Conservation (phyloP, 108 stramenopile species). For the Mediolabrus comicus region DNA sequence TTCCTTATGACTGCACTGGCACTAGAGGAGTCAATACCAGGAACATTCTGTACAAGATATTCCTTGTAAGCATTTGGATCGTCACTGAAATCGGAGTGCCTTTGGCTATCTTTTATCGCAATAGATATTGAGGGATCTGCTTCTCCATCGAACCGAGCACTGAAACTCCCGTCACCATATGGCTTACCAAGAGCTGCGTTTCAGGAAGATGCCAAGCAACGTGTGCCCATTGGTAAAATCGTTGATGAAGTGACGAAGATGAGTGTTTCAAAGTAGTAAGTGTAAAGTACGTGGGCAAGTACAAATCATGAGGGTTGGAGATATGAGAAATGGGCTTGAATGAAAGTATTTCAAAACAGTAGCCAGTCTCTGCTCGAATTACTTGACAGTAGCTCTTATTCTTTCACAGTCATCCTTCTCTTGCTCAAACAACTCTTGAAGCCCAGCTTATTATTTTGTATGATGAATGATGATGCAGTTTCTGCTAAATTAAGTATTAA, state of each 20-base stretch:
- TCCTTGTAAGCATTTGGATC: too few species aligned
- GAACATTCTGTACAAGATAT: too few species aligned
- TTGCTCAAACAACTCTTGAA: too few species aligned
- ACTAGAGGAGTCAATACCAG: too few species aligned
- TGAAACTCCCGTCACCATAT: too few species aligned
- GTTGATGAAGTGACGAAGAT: background rate
- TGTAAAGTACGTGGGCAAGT: background rate
- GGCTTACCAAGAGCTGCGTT: slow-evolving; percentile 17
- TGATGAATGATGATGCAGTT: too few species aligned
- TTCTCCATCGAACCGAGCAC: too few species aligned
- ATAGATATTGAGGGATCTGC: too few species aligned
- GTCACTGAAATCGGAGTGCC: too few species aligned
- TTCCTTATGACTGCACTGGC: too few species aligned
- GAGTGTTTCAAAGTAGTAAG: background rate
- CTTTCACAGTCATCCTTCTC: background rate
- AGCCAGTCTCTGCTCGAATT: background rate
- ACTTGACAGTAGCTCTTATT: background rate
- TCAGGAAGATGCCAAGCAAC: slow-evolving; percentile 44
- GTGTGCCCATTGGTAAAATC: slow-evolving; percentile 40
- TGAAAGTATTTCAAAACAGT: background rate
- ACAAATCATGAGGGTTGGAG: slow-evolving; percentile 5
- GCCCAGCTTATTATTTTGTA: too few species aligned
- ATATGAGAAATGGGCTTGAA: background rate
- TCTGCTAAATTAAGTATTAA: background rate
- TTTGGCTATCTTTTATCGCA: too few species aligned